Percentiles rank a stretch among this genome's conserved stretches.
These are phyloP conservation scores for Acanthamoeba healyi DNA, from an alignment of 208 protist genomes.

Conservation along the genomic window DNA sequence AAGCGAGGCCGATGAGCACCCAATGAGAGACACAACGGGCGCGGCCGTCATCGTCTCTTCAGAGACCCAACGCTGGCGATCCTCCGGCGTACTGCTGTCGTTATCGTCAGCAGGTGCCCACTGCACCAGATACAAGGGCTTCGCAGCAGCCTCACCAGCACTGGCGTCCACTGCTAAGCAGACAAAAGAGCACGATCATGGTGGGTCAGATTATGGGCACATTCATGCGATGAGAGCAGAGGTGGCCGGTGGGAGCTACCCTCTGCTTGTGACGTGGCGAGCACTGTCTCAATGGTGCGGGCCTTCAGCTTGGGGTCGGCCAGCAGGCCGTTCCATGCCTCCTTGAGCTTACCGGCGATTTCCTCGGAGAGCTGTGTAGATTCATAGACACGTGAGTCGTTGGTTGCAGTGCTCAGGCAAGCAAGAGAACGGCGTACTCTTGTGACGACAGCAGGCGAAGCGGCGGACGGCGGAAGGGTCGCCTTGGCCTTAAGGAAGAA, in stretches of 20 bases:
- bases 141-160: neutral
- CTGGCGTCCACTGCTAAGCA: no score
- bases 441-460: neutral
- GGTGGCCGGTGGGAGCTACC: neutral
- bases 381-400: neutral
- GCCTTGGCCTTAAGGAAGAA: constrained; percentile 5
- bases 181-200: no score
- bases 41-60: constrained; percentile 12
- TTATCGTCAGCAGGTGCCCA: constrained; percentile 1
- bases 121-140: constrained; percentile 2
- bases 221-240: no score
- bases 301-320: constrained; percentile 17
- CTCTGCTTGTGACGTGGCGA: neutral
- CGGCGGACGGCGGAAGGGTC: neutral
- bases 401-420: neutral
- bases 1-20: neutral
- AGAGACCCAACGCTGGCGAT: neutral
- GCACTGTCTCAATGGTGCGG: neutral
- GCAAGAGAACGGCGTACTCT: neutral
- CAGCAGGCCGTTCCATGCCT: neutral
- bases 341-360: neutral
- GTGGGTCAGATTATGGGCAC: no score
- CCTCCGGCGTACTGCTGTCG: neutral
- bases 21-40: neutral
- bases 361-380: neutral